These are phyloP conservation scores for Penstemon eatonii DNA, from an alignment of 257 asterid species.

Conservation along the genomic window DNA sequence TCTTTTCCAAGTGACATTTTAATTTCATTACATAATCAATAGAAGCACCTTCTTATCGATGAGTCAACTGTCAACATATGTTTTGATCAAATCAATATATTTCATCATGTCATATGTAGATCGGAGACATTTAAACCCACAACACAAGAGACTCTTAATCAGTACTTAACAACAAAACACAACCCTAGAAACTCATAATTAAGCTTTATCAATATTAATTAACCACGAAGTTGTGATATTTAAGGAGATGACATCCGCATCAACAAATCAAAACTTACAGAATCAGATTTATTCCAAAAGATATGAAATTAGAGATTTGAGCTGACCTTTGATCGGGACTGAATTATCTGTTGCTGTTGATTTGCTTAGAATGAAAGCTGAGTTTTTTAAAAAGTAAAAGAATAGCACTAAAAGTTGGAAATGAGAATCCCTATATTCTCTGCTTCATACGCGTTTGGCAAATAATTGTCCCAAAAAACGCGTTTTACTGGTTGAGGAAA, in stretches of 20 bases:
- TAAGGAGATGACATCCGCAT: neutral
- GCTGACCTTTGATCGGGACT: constrained; percentile 20
- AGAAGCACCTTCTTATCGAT: neutral
- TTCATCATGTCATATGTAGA: constrained; percentile 2
- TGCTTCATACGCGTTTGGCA: constrained; percentile 5
- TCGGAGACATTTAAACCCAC: constrained; percentile 3
- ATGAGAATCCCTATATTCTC: constrained; percentile 16
- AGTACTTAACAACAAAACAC: neutral
- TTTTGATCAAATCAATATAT: neutral
- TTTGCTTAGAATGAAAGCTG: neutral
- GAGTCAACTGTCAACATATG: neutral
- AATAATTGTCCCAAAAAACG: neutral
- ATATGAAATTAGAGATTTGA: too few species aligned
- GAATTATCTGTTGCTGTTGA: neutral
- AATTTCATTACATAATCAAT: neutral
- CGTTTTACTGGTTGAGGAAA: too few species aligned
- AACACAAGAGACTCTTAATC: neutral
- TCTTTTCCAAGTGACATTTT: neutral
- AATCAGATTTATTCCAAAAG: neutral
- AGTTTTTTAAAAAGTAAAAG: neutral
- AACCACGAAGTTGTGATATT: neutral
- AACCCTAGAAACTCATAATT: neutral
- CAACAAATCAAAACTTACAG: constrained; percentile 18
- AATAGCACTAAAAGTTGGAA: neutral
- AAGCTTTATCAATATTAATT: neutral